Conservation (phyloP, 768 basidiomycete species). For the Pholiota conissans region DNA sequence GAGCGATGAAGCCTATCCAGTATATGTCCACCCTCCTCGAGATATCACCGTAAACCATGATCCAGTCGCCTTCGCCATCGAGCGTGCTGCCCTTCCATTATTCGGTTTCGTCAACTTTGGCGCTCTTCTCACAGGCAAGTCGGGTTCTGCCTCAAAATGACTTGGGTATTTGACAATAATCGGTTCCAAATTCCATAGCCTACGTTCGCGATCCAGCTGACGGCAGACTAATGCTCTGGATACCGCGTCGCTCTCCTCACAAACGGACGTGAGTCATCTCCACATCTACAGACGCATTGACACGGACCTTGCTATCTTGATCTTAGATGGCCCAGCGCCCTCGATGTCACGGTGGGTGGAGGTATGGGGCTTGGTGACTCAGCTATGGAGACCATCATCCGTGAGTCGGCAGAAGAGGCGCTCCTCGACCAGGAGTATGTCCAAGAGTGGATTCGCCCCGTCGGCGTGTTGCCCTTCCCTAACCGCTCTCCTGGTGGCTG, state of each 20-base stretch:
- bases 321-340: slow-evolving; percentile 33
- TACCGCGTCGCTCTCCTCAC: slow-evolving; percentile 38
- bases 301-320: not conserved
- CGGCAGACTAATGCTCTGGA: slow-evolving; percentile 33
- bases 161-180: not conserved
- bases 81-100: slow-evolving; percentile 43
- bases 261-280: slow-evolving; percentile 37
- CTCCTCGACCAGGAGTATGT: slow-evolving; percentile 38
- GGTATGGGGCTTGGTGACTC: slow-evolving; percentile 41
- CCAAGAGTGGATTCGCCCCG: slow-evolving; percentile 26
- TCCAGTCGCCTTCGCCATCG: slow-evolving; percentile 40
- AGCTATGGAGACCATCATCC: slow-evolving; percentile 35
- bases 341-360: slow-evolving; percentile 46
- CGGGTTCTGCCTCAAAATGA: not conserved
- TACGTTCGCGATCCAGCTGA: slow-evolving; percentile 31
- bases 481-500: slow-evolving; percentile 43
- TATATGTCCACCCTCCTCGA: slow-evolving; percentile 26
- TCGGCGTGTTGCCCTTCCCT: slow-evolving; percentile 38
- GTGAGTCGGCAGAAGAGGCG: slow-evolving; percentile 45
- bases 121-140: slow-evolving; percentile 38
- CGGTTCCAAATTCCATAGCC: slow-evolving; percentile 19
- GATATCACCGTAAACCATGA: slow-evolving; percentile 10
- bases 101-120: slow-evolving; percentile 46
- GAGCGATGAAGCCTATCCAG: slow-evolving; percentile 35
- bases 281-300: not conserved